phyloP scores from a whole-genome alignment of 2,329 filamentous ascomycete species.

The Myriosclerotinia curreyana region DNA sequence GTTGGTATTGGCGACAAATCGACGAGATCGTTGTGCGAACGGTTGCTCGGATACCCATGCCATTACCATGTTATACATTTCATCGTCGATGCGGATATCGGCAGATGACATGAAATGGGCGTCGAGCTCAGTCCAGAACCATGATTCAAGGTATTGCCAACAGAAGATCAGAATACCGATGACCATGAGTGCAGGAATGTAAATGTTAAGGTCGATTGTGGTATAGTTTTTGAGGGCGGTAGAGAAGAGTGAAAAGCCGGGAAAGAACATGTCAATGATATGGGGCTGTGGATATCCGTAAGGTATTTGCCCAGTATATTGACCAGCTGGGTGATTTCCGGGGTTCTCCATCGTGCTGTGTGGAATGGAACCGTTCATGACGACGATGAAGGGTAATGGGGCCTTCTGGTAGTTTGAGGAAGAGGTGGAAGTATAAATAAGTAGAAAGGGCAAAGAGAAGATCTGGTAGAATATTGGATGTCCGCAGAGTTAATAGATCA shows the following conservation, averaged over 20 bases:
- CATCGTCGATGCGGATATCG: conserved; percentile 65
- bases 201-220: conserved; percentile 60
- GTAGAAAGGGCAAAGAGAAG: background rate
- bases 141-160: conserved; percentile 52
- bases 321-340: background rate
- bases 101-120: conserved; percentile 62
- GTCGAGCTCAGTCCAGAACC: conserved; percentile 49
- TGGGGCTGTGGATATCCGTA: conserved; percentile 38
- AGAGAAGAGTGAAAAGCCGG: conserved; percentile 60
- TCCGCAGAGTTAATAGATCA: background rate
- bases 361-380: conserved; percentile 13
- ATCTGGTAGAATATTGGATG: background rate
- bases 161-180: conserved; percentile 49
- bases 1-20: conserved; percentile 64
- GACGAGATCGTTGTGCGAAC: conserved; percentile 57
- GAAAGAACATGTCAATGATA: conserved; percentile 60
- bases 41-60: conserved; percentile 62
- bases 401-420: background rate
- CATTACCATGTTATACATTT: conserved; percentile 72
- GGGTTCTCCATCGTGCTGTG: background rate
- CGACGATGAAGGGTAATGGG: background rate
- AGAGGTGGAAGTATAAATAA: background rate
- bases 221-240: conserved; percentile 54
- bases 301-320: background rate
- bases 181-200: conserved; percentile 56